Percentiles rank a stretch among this genome's conserved stretches.
Conservation (phyloP, 148 eudicot genomes). For the Mesembryanthemum crystallinum region DNA sequence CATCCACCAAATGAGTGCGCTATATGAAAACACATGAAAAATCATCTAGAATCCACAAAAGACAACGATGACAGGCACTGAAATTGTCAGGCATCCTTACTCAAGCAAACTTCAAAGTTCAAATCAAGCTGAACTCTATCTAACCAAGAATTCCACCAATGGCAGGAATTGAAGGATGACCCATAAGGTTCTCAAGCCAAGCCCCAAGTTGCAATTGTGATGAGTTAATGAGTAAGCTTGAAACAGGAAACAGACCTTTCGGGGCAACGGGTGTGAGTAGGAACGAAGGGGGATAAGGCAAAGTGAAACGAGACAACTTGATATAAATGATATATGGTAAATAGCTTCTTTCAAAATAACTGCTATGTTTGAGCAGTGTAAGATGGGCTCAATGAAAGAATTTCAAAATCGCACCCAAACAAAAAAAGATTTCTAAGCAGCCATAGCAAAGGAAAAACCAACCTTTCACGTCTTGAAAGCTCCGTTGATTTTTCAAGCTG, state of each 20-base stretch:
- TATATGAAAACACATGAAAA: not conserved
- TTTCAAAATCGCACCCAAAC: too few species aligned
- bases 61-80: not conserved
- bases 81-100: not conserved
- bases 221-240: not conserved
- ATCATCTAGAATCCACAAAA: not conserved
- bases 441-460: conserved; percentile 25
- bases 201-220: not conserved
- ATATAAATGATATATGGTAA: not conserved
- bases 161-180: not conserved
- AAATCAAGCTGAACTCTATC: not conserved
- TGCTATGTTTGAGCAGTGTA: not conserved
- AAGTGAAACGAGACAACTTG: not conserved
- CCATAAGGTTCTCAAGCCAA: not conserved
- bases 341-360: not conserved
- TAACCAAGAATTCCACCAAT: not conserved
- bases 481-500: conserved; percentile 87
- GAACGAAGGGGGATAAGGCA: not conserved
- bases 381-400: not conserved
- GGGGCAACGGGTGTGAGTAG: too few species aligned
- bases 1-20: not conserved
- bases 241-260: too few species aligned
- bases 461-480: conserved; percentile 97
- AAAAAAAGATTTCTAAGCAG: too few species aligned
- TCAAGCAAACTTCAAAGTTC: not conserved